Conservation (phyloP, 2,329 filamentous ascomycete genomes). For the Orbilia oligospora region DNA sequence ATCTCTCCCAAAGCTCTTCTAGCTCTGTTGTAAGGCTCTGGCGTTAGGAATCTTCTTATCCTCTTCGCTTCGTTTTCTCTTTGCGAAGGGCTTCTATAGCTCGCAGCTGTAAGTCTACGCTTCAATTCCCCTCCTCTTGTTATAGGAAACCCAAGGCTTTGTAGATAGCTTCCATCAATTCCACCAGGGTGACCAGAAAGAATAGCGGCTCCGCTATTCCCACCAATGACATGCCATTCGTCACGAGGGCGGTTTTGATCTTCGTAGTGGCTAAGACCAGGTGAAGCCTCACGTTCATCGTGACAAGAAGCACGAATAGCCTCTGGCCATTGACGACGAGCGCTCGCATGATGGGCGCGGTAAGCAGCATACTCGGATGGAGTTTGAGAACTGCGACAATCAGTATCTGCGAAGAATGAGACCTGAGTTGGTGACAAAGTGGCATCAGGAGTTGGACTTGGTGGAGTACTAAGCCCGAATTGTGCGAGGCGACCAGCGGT, state of each 20-base stretch:
- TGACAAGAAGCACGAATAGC: slow-evolving; percentile 16
- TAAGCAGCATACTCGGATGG: slow-evolving; percentile 21
- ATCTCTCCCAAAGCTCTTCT: neutral
- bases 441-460: neutral
- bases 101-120: slow-evolving; percentile 27
- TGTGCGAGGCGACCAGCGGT: slow-evolving; percentile 10
- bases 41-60: slow-evolving; percentile 9
- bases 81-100: slow-evolving; percentile 19
- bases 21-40: slow-evolving; percentile 12
- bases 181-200: slow-evolving; percentile 14
- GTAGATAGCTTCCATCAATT: neutral
- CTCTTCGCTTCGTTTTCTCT: slow-evolving; percentile 3
- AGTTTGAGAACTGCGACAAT: slow-evolving; percentile 23
- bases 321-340: slow-evolving; percentile 20
- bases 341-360: slow-evolving; percentile 14
- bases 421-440: neutral
- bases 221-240: slow-evolving; percentile 19
- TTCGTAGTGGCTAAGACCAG: slow-evolving; percentile 10
- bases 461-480: neutral
- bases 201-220: neutral
- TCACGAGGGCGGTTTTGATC: slow-evolving; percentile 22
- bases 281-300: slow-evolving; percentile 15
- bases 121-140: slow-evolving; percentile 4
- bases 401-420: slow-evolving; percentile 35
- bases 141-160: slow-evolving; percentile 6